Base-by-base conservation (phyloP, 108 stramenopile genomes). In the Fistulifera pelliculosa region DNA sequence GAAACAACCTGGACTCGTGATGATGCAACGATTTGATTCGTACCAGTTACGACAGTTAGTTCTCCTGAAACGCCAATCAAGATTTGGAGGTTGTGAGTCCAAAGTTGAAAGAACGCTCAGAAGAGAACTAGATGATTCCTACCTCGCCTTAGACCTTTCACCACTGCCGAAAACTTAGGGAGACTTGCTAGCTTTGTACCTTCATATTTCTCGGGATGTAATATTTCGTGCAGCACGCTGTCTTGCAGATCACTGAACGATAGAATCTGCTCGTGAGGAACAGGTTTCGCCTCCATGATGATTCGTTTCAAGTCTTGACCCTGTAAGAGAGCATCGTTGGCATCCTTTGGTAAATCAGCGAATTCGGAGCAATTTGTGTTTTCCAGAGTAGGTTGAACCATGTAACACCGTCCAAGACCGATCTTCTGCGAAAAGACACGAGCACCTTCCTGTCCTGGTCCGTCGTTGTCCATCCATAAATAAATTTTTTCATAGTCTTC, bases 391-490 rank as follows among this genome's bases (percentile, higher is more conserved):
- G 71, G 77, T 49, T 54, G 53, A 0, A 96, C 89, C 47, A 94
- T 53, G 47, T 76, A 72, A 56, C 80, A 85, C 15, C 87, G 69
- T 48, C 80, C 71, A 49, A 77, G 52, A 15, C 96, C 97, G 58
- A 98, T 49, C 62, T 94, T 94, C 56, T 77, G 74, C 45, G 90
- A 82, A 69, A 96, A 90, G 56, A 83, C 79, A 50, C 93, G 77
- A 4, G 92, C 90, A 14, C 90, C 94, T 54, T 87, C 93, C 45
- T 58, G 39, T 28, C 97, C 94, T 0, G 94, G 83, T 18, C 60
- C 77, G 60, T 99, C 98, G 47, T 79, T 75, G 75, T 99, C 98
- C 91, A 98, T 93, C 96, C 96, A 99, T 41, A 99, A 52, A 57
- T 84, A 88, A 11, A 99, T 78, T 45, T 70, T 82, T 43, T 93